Conservation (phyloP, 805 yeast genomes). For the Helenozyma rhizophorensis region DNA sequence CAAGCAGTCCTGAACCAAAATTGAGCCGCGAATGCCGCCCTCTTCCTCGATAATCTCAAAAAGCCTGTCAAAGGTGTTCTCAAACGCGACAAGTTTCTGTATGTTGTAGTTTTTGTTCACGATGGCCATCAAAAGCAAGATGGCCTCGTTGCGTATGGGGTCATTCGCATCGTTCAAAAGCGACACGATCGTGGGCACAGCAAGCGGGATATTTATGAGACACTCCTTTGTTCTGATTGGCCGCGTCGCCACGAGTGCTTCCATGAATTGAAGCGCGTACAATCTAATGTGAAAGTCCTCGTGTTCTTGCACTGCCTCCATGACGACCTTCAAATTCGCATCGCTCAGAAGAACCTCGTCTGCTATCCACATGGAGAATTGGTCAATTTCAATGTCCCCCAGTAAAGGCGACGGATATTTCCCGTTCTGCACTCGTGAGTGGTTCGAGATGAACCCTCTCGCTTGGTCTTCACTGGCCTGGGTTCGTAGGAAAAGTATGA, state of each 20-base stretch:
- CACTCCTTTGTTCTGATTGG: conserved; percentile 69
- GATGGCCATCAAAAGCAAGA: conserved; percentile 75
- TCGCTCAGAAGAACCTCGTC: conserved; percentile 76
- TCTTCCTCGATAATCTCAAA: conserved; percentile 80
- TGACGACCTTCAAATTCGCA: conserved; percentile 22
- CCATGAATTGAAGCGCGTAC: conserved; percentile 79
- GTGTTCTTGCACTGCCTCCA: conserved; percentile 45
- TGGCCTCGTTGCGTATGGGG: conserved; percentile 85
- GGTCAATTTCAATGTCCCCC: conserved; percentile 61
- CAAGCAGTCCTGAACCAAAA: conserved; percentile 88
- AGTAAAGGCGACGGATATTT: conserved; percentile 73
- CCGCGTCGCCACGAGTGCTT: conserved; percentile 76
- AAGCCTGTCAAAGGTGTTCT: conserved; percentile 79
- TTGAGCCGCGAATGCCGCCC: conserved; percentile 85
- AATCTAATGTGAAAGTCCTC: conserved; percentile 72
- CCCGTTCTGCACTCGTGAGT: conserved; percentile 69
- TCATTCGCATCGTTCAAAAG: conserved; percentile 53
- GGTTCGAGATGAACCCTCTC: conserved; percentile 68
- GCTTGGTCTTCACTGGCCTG: conserved; percentile 61
- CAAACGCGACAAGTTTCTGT: conserved; percentile 92
- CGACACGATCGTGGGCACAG: conserved; percentile 68
- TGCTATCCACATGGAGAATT: conserved; percentile 90
- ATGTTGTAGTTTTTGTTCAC: conserved; percentile 79
- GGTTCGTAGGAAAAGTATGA: conserved; percentile 75
- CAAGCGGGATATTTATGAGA: conserved; percentile 68